These are phyloP conservation scores for Metschnikowia matae DNA, from an alignment of 805 yeast genomes.

Conservation along the genomic window DNA sequence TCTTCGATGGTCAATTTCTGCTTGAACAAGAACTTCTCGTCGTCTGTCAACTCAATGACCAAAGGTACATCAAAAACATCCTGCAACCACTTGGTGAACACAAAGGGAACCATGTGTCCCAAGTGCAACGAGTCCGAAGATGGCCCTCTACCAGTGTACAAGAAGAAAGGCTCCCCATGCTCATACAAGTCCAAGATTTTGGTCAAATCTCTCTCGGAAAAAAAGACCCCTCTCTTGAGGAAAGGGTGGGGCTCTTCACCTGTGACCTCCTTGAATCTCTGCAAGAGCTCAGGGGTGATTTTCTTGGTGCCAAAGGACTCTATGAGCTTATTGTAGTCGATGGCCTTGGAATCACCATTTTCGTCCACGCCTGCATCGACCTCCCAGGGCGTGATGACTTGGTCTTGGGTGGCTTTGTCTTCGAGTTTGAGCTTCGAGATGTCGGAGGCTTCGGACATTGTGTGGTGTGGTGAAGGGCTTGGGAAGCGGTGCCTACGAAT, in stretches of 20 bases:
- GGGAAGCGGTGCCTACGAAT: neutral
- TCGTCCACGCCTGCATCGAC: slow-evolving; percentile 98
- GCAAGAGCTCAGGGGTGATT: slow-evolving; percentile 66
- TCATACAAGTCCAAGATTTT: slow-evolving; percentile 84
- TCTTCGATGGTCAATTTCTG: slow-evolving; percentile 84
- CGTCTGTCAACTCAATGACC: slow-evolving; percentile 92
- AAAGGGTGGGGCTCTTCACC: slow-evolving; percentile 91
- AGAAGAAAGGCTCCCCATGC: slow-evolving; percentile 90
- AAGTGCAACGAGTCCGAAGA: slow-evolving; percentile 91
- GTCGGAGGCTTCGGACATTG: slow-evolving; percentile 16
- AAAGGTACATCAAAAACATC: slow-evolving; percentile 96
- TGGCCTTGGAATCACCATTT: slow-evolving; percentile 75
- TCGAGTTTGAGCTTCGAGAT: slow-evolving; percentile 16
- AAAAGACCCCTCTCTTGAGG: slow-evolving; percentile 85
- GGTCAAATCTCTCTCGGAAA: slow-evolving; percentile 80
- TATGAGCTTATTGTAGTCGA: slow-evolving; percentile 87
- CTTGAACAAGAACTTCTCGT: slow-evolving; percentile 94
- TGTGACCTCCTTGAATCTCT: slow-evolving; percentile 73
- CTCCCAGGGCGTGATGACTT: slow-evolving; percentile 87
- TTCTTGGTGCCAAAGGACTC: slow-evolving; percentile 80
- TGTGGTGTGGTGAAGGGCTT: neutral
- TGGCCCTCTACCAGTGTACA: slow-evolving; percentile 97
- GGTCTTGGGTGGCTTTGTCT: slow-evolving; percentile 23
- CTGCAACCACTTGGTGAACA: slow-evolving; percentile 96
- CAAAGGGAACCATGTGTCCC: slow-evolving; percentile 95